These are phyloP conservation scores for Fusarium marasasianum DNA, from an alignment of 2,329 filamentous ascomycete species.

Conservation along the genomic window DNA sequence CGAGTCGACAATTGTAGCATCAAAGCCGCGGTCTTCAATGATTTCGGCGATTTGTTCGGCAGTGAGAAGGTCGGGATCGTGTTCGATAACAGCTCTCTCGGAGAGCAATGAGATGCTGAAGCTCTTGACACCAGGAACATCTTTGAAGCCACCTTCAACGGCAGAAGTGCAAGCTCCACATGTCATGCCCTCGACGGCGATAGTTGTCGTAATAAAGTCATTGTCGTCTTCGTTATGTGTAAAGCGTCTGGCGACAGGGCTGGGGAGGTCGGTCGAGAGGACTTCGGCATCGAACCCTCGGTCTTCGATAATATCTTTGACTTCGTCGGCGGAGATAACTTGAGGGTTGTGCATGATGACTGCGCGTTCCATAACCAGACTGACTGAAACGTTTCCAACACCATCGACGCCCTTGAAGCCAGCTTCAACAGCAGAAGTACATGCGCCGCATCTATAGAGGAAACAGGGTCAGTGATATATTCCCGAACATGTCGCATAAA, in stretches of 20 bases:
- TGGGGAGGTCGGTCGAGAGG: conserved; percentile 80
- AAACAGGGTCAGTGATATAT: conserved; percentile 44
- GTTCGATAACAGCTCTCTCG: conserved; percentile 85
- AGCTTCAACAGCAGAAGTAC: conserved; percentile 93
- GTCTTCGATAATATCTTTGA: conserved; percentile 90
- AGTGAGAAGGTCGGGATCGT: conserved; percentile 69
- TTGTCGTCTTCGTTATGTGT: conserved; percentile 52
- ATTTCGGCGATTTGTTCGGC: conserved; percentile 65
- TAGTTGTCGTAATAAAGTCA: conserved; percentile 71
- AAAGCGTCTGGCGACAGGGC: conserved; percentile 56
- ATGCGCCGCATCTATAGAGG: conserved; percentile 82
- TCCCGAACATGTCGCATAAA: not conserved
- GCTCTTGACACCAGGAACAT: conserved; percentile 75
- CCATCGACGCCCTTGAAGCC: conserved; percentile 86
- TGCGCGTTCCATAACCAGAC: conserved; percentile 94
- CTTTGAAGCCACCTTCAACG: conserved; percentile 81
- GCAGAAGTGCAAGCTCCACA: conserved; percentile 90
- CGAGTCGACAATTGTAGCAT: conserved; percentile 80
- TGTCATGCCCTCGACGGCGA: conserved; percentile 88
- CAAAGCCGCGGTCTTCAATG: conserved; percentile 80
- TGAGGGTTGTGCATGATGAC: conserved; percentile 88
- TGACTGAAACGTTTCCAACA: conserved; percentile 87
- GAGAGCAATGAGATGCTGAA: conserved; percentile 87
- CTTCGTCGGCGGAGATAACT: conserved; percentile 75
- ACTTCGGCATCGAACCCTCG: conserved; percentile 90